These are phyloP conservation scores for Periconia macrospinosa DNA, from an alignment of 2,329 filamentous ascomycete genomes.

Conservation along the genomic window DNA sequence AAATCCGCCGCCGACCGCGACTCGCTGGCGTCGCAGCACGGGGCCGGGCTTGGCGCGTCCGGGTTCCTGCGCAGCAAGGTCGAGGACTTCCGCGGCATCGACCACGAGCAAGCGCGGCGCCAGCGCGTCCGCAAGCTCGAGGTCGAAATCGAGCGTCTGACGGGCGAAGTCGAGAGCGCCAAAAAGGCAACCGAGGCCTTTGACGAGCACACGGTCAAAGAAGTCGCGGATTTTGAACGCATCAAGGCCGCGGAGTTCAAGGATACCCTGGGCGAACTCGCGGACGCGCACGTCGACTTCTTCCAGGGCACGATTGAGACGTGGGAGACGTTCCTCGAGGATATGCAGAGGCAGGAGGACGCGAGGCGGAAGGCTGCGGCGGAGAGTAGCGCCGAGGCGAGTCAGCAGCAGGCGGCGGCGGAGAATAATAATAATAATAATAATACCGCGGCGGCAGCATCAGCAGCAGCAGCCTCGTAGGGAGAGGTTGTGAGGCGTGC, in stretches of 20 bases:
- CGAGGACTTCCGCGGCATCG: slow-evolving; percentile 93
- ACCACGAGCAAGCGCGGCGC: slow-evolving; percentile 87
- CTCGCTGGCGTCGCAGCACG: slow-evolving; percentile 68
- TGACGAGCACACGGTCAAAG: slow-evolving; percentile 92
- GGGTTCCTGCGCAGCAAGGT: slow-evolving; percentile 92
- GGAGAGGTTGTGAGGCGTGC: not conserved
- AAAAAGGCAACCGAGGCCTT: slow-evolving; percentile 89
- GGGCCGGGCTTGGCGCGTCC: slow-evolving; percentile 69
- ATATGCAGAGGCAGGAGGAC: slow-evolving; percentile 73
- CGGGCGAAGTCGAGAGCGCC: slow-evolving; percentile 79
- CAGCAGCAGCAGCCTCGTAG: not conserved
- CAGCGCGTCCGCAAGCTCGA: slow-evolving; percentile 89
- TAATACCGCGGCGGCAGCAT: not conserved
- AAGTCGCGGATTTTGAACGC: slow-evolving; percentile 90
- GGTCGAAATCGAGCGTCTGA: slow-evolving; percentile 88
- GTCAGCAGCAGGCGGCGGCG: not conserved
- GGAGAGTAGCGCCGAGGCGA: not conserved
- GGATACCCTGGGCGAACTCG: slow-evolving; percentile 78
- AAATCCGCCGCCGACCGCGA: slow-evolving; percentile 89
- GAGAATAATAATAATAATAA: no score
- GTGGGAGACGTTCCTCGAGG: slow-evolving; percentile 87
- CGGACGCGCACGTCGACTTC: slow-evolving; percentile 84
- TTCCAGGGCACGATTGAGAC: slow-evolving; percentile 77
- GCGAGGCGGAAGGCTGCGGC: slow-evolving; percentile 28
- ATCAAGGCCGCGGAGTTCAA: slow-evolving; percentile 96